A percentile compares a stretch with the other conserved stretches of the same genome.
Conservation (phyloP, 371 early-diverging fungal species). For the Amoeboaphelidium occidentale region DNA sequence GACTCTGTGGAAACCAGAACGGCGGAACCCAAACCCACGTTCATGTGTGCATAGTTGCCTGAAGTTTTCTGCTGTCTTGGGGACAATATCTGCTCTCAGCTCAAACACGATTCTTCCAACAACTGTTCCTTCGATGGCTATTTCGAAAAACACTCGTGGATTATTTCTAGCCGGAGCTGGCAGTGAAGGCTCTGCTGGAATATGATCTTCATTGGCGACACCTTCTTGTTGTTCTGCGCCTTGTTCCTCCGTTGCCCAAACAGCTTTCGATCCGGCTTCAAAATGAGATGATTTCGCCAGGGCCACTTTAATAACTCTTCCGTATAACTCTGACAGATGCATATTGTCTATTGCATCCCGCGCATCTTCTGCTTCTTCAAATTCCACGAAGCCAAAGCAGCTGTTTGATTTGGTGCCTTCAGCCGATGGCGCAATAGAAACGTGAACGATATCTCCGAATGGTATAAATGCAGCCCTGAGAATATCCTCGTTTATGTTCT, state of each 20-base stretch:
- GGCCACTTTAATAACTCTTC: constrained; percentile 64
- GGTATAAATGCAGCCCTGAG: constrained; percentile 78
- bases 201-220: no score
- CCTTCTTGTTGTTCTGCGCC: no score
- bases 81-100: constrained; percentile 1
- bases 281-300: constrained; percentile 63
- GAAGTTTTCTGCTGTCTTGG: constrained; percentile 17
- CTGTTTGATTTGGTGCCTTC: constrained; percentile 41
- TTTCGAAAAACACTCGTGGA: constrained; percentile 28
- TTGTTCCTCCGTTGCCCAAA: no score
- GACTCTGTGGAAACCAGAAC: constrained; percentile 23
- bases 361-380: constrained; percentile 58
- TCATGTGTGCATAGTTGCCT: constrained; percentile 14
- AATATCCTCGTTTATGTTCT: constrained; percentile 41
- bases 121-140: constrained; percentile 13
- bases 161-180: no score
- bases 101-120: constrained; percentile 29
- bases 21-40: constrained; percentile 20
- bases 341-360: constrained; percentile 77
- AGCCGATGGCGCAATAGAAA: constrained; percentile 36
- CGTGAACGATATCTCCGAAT: constrained; percentile 78
- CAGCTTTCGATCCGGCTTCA: not conserved
- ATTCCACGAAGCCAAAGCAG: constrained; percentile 88
- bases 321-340: constrained; percentile 65
- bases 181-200: no score